Evolutionary conservation across 2,329 filamentous ascomycete species (phyloP).

Genomic region (Cadophora malorum): DNA sequence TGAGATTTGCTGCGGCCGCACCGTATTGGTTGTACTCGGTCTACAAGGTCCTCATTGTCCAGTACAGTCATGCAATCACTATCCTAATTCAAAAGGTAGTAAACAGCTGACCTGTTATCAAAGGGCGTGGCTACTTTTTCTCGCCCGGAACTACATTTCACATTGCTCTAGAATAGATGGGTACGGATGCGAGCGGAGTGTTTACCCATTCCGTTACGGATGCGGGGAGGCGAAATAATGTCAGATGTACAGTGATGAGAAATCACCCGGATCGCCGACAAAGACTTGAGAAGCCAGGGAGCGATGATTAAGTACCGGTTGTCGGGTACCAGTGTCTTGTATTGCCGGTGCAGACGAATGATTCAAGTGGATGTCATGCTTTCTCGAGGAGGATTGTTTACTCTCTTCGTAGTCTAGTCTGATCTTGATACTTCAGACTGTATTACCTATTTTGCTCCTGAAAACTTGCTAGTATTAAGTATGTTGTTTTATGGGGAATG

Average conservation of each 20-base stretch:
- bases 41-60: not conserved
- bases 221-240: not conserved
- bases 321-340: not conserved
- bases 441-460: too few species aligned
- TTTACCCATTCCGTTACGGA: not conserved
- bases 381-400: too few species aligned
- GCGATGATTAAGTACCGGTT: not conserved
- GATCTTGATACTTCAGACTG: too few species aligned
- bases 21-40: too few species aligned
- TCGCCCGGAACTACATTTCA: not conserved
- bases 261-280: not conserved
- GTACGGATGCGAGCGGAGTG: not conserved
- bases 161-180: not conserved
- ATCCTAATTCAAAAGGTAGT: not conserved
- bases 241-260: not conserved
- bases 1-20: constrained; percentile 2
- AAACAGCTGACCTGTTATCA: not conserved
- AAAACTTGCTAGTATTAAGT: too few species aligned
- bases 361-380: too few species aligned
- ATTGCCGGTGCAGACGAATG: too few species aligned
- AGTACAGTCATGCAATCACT: not conserved
- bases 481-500: too few species aligned
- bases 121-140: not conserved
- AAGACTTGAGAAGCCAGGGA: not conserved
- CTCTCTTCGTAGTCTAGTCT: too few species aligned